phyloP scores from a whole-genome alignment of 73 alveolate genomes.

The Symbiodinium pilosum region DNA sequence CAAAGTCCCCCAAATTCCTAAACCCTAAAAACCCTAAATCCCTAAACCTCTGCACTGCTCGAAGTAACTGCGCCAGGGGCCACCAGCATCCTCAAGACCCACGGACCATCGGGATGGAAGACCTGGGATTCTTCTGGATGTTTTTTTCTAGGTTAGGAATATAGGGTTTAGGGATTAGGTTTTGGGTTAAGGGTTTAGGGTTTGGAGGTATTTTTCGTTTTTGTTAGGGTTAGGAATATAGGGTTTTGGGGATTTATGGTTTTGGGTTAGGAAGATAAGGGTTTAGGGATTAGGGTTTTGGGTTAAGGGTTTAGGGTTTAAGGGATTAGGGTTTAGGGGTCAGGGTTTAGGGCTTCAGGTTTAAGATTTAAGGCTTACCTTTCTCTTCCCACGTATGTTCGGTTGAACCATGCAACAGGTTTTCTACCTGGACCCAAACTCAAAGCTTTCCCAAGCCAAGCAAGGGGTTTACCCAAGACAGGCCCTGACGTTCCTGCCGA shows the following conservation, averaged over 20 bases:
- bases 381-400: too few species aligned
- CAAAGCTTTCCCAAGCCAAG: too few species aligned
- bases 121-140: too few species aligned
- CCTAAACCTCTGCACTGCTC: background rate
- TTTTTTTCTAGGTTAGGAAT: too few species aligned
- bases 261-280: background rate
- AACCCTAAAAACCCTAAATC: background rate
- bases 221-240: background rate
- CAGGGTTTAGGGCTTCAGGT: too few species aligned
- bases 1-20: too few species aligned
- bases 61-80: background rate
- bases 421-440: too few species aligned
- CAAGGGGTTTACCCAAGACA: too few species aligned
- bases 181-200: background rate
- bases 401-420: too few species aligned
- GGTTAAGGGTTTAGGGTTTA: background rate
- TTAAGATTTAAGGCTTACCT: too few species aligned
- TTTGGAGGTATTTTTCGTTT: background rate
- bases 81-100: background rate
- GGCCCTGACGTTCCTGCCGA: too few species aligned
- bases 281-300: background rate
- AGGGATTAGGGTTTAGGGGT: too few species aligned
- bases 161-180: background rate
- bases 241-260: background rate
- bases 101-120: constrained; percentile 9